Conservation (phyloP, 768 basidiomycete species). For the Termitomyces sp. region DNA sequence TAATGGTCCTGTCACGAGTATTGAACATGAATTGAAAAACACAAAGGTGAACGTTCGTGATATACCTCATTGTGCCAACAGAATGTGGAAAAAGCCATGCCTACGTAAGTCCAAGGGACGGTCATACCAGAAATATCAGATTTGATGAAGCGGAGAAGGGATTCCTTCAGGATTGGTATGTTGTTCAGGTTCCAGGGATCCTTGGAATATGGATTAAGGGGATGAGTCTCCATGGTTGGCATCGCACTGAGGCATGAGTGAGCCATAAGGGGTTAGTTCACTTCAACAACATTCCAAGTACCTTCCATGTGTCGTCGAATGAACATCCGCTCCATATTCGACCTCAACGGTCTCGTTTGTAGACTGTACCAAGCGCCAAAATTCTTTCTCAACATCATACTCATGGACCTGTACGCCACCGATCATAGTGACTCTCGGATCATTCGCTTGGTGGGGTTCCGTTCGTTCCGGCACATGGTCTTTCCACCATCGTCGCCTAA, state of each 20-base stretch:
- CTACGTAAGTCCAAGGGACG: constrained; percentile 98
- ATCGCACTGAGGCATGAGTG: constrained; percentile 62
- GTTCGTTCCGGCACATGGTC: constrained; percentile 57
- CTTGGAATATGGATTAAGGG: constrained; percentile 78
- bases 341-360: constrained; percentile 91
- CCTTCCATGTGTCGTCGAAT: constrained; percentile 97
- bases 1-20: constrained; percentile 78
- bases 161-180: constrained; percentile 89
- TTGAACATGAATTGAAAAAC: not conserved
- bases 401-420: constrained; percentile 75
- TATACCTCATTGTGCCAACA: constrained; percentile 98
- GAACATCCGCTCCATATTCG: constrained; percentile 99
- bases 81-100: constrained; percentile 98
- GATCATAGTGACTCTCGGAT: constrained; percentile 52
- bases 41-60: not conserved
- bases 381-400: constrained; percentile 90
- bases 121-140: constrained; percentile 99
- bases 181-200: constrained; percentile 99
- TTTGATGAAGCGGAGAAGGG: constrained; percentile 94
- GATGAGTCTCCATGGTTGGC: constrained; percentile 94
- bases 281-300: constrained; percentile 30
- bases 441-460: constrained; percentile 34
- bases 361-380: constrained; percentile 94
- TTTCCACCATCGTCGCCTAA: constrained; percentile 86
- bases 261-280: constrained; percentile 2